Base-by-base conservation (phyloP, 2,329 filamentous ascomycete genomes). In the Daldinia sp. region DNA sequence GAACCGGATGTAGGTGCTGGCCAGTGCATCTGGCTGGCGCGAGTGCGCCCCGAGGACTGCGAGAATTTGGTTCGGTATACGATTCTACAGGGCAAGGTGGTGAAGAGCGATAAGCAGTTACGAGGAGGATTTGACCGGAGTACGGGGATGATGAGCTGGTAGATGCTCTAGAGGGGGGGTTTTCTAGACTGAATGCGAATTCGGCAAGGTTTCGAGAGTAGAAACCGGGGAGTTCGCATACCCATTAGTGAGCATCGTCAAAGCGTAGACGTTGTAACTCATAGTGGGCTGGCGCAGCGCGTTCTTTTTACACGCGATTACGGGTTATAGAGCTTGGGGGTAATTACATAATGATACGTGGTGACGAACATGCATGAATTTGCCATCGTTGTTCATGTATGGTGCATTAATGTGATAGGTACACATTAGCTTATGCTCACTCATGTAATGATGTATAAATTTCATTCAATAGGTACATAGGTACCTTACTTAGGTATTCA, bases 41-140 rank as follows among this genome's bases (percentile, higher is more conserved):
- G 94, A 60, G 89, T 97, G 15, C 79, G 82, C 73, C 94, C 94
- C 0, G 91, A 96, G 79, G 93, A 98, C 74, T 96, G 93, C 73
- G 94, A 97, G 82, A 96, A 95, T 67, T 87, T 99, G 63, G 87
- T 99, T 41, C 85, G 87, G 73, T 97, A 91, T 75, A 98, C 95
- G 0, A 85, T 99, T 2, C 77, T 98, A 72, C 91, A 97, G 80
- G 95, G 95, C 21, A 98, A 97, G 81, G 87, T 98, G 23, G 88
- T 98, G 53, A 97, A 97, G 82, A 92, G 94, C 0, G 90, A 90
- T 74, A 84, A 84, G 57, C 94, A 98, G 82, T 77, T 99, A 67
- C 81, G 95, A 63, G 95, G 92, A 23, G 95, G 95, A 0, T 99
- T 98, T 78, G 93, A 99, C 81, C 83, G 95, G 45, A 83, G 82